Evolutionary conservation across 805 yeast species (phyloP).

Genomic region (Pichia membranifaciens): DNA sequence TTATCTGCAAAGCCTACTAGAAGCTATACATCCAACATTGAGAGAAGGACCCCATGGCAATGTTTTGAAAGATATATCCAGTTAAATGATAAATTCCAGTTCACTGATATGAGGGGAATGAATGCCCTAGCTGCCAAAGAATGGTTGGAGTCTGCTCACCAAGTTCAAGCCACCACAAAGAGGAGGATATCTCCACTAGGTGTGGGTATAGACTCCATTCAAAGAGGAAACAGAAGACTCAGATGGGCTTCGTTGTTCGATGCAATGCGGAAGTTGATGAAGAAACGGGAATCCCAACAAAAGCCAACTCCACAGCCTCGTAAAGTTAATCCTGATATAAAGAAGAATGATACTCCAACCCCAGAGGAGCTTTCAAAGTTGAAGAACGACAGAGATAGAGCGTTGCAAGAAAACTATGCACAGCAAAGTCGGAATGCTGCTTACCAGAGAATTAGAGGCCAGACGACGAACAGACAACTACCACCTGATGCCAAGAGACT

Average conservation of each 20-base stretch:
- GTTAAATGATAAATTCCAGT: slow-evolving; percentile 80
- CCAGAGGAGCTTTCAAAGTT: slow-evolving; percentile 81
- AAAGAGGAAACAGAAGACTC: slow-evolving; percentile 83
- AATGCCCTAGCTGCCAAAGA: slow-evolving; percentile 77
- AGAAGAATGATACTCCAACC: slow-evolving; percentile 51
- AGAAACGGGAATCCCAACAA: slow-evolving; percentile 76
- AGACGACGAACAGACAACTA: slow-evolving; percentile 17
- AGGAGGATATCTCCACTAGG: slow-evolving; percentile 88
- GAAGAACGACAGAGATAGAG: slow-evolving; percentile 81
- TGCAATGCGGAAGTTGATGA: slow-evolving; percentile 84
- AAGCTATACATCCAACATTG: slow-evolving; percentile 79
- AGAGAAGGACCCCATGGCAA: slow-evolving; percentile 97
- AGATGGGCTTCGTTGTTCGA: slow-evolving; percentile 98
- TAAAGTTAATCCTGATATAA: slow-evolving; percentile 25
- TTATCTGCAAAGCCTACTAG: slow-evolving; percentile 60
- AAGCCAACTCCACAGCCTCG: slow-evolving; percentile 44
- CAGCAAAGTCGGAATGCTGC: slow-evolving; percentile 20
- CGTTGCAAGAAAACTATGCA: slow-evolving; percentile 68
- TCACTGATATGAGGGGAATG: slow-evolving; percentile 81
- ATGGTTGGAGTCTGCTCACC: slow-evolving; percentile 90
- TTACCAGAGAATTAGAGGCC: slow-evolving; percentile 22
- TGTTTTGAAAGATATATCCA: slow-evolving; percentile 96
- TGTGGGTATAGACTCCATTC: slow-evolving; percentile 88
- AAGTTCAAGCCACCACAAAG: slow-evolving; percentile 81
- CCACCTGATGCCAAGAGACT: slow-evolving; percentile 14